Percentiles rank a stretch among this genome's conserved stretches.
phyloP scores from a whole-genome alignment of 1,284 basidiomycete genomes.

The Sporisorium graminicola region DNA sequence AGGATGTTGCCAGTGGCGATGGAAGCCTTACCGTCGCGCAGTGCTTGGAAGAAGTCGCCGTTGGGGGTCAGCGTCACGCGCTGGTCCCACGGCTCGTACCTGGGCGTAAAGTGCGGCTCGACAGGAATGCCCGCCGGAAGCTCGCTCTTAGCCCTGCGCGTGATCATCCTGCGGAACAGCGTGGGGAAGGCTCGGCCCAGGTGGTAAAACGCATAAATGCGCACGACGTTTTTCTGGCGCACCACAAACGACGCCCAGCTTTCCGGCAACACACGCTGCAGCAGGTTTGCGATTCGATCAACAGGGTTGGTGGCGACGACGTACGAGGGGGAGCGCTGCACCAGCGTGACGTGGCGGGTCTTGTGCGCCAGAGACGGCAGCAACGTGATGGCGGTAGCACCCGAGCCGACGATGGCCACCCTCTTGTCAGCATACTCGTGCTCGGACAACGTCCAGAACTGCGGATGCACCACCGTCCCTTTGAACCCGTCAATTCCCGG shows the following conservation, averaged over 20 bases:
- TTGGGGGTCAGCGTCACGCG: not conserved
- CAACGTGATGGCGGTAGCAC: not conserved
- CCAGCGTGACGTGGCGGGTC: not conserved
- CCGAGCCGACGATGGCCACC: not conserved
- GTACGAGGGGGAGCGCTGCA: not conserved
- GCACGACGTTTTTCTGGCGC: not conserved
- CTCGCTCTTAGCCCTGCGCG: not conserved
- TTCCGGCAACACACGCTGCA: not conserved
- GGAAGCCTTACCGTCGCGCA: not conserved
- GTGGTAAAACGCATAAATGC: not conserved
- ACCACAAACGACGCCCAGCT: constrained; percentile 1
- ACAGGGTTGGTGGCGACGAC: not conserved
- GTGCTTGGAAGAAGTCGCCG: constrained; percentile 2
- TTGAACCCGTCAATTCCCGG: not conserved
- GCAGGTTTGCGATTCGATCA: not conserved
- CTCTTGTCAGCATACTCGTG: not conserved
- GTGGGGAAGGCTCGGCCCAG: not conserved
- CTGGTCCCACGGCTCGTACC: not conserved
- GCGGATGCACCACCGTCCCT: not conserved
- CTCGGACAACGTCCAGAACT: not conserved
- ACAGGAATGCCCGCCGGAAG: not conserved
- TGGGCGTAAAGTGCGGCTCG: constrained; percentile 1
- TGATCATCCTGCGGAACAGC: not conserved
- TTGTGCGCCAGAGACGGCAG: not conserved
- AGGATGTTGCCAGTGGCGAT: not conserved